Evolutionary conservation across 2,329 filamentous ascomycete species (phyloP).

Genomic region (Colletotrichum graminicola): DNA sequence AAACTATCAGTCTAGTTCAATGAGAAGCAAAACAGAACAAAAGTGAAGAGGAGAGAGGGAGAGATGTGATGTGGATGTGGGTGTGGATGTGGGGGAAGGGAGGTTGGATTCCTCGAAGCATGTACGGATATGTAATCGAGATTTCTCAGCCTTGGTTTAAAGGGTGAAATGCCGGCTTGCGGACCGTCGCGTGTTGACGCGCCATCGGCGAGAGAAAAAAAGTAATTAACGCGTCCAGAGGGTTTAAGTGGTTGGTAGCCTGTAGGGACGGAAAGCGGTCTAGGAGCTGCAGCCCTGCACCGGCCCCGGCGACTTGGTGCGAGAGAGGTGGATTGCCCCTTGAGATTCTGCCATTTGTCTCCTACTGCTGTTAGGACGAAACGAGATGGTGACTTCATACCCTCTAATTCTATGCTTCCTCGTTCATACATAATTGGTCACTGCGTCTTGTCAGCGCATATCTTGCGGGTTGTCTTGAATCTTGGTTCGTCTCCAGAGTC

Average conservation of each 20-base stretch:
- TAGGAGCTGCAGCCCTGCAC: conserved; percentile 37
- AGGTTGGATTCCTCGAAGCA: conserved; percentile 14
- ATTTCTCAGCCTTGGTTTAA: conserved; percentile 21
- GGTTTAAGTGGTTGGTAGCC: conserved; percentile 25
- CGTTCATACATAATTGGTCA: conserved; percentile 16
- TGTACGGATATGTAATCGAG: conserved; percentile 28
- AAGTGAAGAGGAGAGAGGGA: background rate
- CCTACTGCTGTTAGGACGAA: conserved; percentile 2
- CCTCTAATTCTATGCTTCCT: background rate
- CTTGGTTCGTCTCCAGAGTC: background rate
- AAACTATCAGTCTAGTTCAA: background rate
- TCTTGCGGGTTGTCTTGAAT: background rate
- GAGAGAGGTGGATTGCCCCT: conserved; percentile 8
- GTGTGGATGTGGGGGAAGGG: conserved; percentile 4
- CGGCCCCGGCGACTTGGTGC: conserved; percentile 23
- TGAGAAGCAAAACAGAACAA: background rate
- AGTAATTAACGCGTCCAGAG: conserved; percentile 30
- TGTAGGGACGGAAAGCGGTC: conserved; percentile 11
- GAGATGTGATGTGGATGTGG: background rate
- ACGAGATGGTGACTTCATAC: conserved; percentile 28
- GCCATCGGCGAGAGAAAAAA: conserved; percentile 20
- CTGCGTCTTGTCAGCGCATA: conserved; percentile 13
- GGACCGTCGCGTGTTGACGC: conserved; percentile 38
- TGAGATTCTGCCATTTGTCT: conserved; percentile 4
- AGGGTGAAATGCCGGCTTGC: conserved; percentile 28